Evolutionary conservation across 2,329 filamentous ascomycete genomes (phyloP), one percentile per base, ranked within the genome.

Genomic region (Clarireedia homoeocarpa): DNA sequence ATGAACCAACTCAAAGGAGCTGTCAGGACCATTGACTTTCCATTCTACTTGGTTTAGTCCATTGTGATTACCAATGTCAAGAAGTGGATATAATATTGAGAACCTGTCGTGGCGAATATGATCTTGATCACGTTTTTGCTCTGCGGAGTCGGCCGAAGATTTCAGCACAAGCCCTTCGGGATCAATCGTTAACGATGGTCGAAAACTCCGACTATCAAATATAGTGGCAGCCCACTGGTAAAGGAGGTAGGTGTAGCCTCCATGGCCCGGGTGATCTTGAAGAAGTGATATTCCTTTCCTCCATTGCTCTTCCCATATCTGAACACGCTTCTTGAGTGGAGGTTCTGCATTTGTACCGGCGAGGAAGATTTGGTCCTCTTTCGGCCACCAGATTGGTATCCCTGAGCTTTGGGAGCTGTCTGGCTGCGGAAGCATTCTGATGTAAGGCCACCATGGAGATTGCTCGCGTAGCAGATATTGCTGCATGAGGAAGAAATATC

Each of bases 41-140:
- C 86, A 90, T 44, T 74, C 70, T 1, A 84, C 78, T 44, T 76
- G 71, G 0, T 83, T 77, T 20, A 78, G 71, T 48, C 84, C 83
- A 51, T 80, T 79, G 66, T 91, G 87, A 65, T 91, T 91, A 10
- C 81, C 82, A 27, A 90, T 75, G 66, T 91, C 87, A 56, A 89
- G 79, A 3, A 89, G 73, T 1, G 87, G 87, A 36, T 89, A 74
- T 5, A 91, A 73, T 6, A 89, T 76, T 1, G 85, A 85, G 51
- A 68, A 69, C 1, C 30, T 56, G 44, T 68, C 65, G 17, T 60
- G 51, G 10, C 26, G 24, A 20, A 66, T 53, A 46, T 66, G 61
- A 4, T 62, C 53, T n/a, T 58, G 26, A 54, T 56, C 20, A 52
- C 39, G 38, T 5, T 55, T n/a, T 15, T 7, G 27, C 30, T 57